These are phyloP conservation scores for Pseudopyricularia javanii DNA, from an alignment of 2,329 filamentous ascomycete genomes.

Conservation along the genomic window DNA sequence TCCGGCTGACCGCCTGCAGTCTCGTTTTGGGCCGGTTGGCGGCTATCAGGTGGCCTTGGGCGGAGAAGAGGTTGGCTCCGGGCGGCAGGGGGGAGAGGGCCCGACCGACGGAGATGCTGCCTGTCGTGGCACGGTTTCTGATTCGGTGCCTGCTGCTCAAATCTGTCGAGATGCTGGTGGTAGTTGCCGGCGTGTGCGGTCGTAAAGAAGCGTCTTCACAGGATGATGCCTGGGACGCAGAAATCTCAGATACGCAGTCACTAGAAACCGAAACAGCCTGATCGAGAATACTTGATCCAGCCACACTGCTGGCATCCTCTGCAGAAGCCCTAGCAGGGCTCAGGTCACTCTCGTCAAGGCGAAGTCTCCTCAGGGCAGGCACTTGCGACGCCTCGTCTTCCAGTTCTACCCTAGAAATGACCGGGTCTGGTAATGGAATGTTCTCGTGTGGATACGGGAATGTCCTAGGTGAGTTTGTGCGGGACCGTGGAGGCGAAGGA, in stretches of 20 bases:
- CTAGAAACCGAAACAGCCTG: background rate
- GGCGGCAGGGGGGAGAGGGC: conserved; percentile 57
- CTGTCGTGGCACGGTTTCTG: conserved; percentile 42
- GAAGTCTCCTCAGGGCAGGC: background rate
- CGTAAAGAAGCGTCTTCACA: background rate
- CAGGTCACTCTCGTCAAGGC: background rate
- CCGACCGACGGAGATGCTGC: conserved; percentile 34
- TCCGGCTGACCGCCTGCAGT: conserved; percentile 32
- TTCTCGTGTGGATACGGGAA: conserved; percentile 28
- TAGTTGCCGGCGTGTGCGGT: conserved; percentile 9
- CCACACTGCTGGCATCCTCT: background rate
- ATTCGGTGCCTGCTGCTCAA: conserved; percentile 24
- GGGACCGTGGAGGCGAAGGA: conserved; percentile 30
- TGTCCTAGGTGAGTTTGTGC: conserved; percentile 21
- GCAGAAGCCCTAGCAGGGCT: background rate
- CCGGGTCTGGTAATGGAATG: conserved; percentile 16
- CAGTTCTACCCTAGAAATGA: background rate
- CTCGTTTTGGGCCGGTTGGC: conserved; percentile 19
- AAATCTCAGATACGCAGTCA: background rate
- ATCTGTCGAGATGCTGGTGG: conserved; percentile 8
- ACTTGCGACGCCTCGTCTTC: background rate
- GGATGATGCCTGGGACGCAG: background rate
- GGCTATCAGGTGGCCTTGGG: conserved; percentile 9
- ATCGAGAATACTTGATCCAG: background rate
- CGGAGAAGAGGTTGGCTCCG: conserved; percentile 51